A percentile compares a stretch with the other conserved stretches of the same genome.
Evolutionary conservation across 2,329 filamentous ascomycete species (phyloP).

Genomic region (Hypomyces rosellus): DNA sequence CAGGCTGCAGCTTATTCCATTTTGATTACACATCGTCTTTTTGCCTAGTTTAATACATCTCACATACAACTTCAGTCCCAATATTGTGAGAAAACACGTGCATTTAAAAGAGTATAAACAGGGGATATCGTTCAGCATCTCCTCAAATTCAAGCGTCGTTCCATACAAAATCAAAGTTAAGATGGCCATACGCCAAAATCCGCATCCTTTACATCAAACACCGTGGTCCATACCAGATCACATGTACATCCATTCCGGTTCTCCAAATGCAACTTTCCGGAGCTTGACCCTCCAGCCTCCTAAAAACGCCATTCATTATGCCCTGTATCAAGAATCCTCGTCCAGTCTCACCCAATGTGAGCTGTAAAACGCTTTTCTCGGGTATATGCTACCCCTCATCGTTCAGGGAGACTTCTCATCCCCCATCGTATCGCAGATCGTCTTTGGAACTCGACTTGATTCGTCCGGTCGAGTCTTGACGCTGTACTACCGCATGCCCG

Average conservation of each 20-base stretch:
- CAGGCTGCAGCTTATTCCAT: too few relatives aligned
- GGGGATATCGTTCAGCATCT: too few relatives aligned
- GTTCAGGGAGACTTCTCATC: not conserved
- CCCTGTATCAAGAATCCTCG: conserved; percentile 5
- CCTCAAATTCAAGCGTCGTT: too few relatives aligned
- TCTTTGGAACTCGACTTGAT: too few relatives aligned
- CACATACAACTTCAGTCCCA: not conserved
- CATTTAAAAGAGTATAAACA: too few relatives aligned
- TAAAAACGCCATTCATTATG: conserved; percentile 14
- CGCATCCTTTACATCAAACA: not conserved
- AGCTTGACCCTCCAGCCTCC: conserved; percentile 6
- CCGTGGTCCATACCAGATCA: not conserved
- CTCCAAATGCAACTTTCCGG: conserved; percentile 5
- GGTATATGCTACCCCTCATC: conserved; percentile 10
- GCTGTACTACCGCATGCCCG: not conserved
- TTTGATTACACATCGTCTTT: too few relatives aligned
- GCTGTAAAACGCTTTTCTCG: conserved; percentile 10
- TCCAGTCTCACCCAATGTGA: conserved; percentile 1
- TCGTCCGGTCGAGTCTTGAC: not conserved
- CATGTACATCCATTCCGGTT: not conserved
- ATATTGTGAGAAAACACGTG: not conserved
- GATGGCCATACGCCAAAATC: not conserved
- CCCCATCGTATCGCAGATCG: not conserved
- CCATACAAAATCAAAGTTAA: not conserved
- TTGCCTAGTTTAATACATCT: too few relatives aligned